Evolutionary conservation across 768 basidiomycete species (phyloP), one percentile per base, ranked within the genome.

Genomic region (Leccinum obscurum): DNA sequence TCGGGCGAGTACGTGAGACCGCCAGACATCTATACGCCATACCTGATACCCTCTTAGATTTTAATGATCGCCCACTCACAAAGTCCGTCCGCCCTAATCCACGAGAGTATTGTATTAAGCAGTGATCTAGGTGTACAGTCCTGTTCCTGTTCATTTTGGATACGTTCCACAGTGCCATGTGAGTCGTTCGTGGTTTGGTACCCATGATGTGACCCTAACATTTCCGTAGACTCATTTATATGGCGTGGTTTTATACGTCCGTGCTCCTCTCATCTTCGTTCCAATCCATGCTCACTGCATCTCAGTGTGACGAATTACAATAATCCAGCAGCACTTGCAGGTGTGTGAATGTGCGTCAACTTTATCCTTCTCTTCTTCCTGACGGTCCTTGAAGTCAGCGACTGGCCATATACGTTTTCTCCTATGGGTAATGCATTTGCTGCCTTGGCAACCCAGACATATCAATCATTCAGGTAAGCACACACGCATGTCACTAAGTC

Each of bases 401-500:
- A 71, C 17, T 83, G 82, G 81, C 79, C 78, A 5, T 80, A 82
- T 51, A 78, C 80, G 1, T 81, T 84, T 58, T 83, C 81, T 0
- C 80, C 82, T 6, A 72, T 78, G 24, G 80, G 78, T 8, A 82
- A 80, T 7, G 73, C 80, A 0, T 65, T 81, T 14, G 78, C 80
- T 20, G 82, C 82, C 1, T 66, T 83, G 30, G 71, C 82, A 15
- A 81, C 83, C 1, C 83, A 84, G 64, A 57, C 69, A 35, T 84
- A 82, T 71, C 72, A 83, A 49, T 76, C 74, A 1, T 75, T 80
- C 65, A 77, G 82, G 81, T 78, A 56, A 30, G 76, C 59, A 26
- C 24, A 26, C 14, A 26, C 8, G 13, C 10, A 28, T 58, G 4
- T 51, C 52, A 28, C 34, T 28, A 9, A 44, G 4, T 44, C n/a